Percentiles rank a stretch among this genome's conserved stretches.
Evolutionary conservation across 2,329 filamentous ascomycete species (phyloP).

Genomic region (Chaetomiaceae sp.): DNA sequence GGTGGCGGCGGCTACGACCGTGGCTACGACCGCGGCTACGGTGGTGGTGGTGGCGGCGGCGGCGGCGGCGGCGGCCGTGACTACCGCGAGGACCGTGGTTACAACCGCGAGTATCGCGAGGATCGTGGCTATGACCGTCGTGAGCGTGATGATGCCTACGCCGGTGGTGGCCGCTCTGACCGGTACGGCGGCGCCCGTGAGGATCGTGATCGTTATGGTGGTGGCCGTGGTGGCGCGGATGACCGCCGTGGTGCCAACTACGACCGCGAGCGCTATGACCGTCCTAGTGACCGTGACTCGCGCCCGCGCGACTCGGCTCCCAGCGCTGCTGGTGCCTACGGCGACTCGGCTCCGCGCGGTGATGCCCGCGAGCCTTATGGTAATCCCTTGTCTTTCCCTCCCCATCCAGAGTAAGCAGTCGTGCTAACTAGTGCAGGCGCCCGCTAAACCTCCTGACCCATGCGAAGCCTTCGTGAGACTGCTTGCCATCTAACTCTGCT

Average conservation of each 20-base stretch:
- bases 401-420: neutral
- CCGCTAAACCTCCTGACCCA: conserved; percentile 15
- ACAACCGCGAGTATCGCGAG: conserved; percentile 35
- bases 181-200: conserved; percentile 48
- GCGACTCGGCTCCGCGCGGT: conserved; percentile 25
- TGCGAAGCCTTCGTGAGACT: conserved; percentile 4
- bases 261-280: conserved; percentile 37
- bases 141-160: conserved; percentile 39
- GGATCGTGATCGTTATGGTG: conserved; percentile 50
- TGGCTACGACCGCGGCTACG: conserved; percentile 43
- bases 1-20: conserved; percentile 41
- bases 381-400: conserved; percentile 15
- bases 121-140: conserved; percentile 28
- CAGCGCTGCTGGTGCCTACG: conserved; percentile 24
- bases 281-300: conserved; percentile 27
- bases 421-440: conserved; percentile 17
- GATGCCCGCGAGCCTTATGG: conserved; percentile 28
- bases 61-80: conserved; percentile 24
- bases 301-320: conserved; percentile 28
- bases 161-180: conserved; percentile 38
- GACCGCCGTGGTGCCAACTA: conserved; percentile 37
- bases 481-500: conserved; percentile 15
- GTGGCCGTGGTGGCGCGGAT: conserved; percentile 39
- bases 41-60: conserved; percentile 40
- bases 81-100: conserved; percentile 42